A percentile compares a stretch with the other conserved stretches of the same genome.
phyloP scores from a whole-genome alignment of 257 asterid species.

The Nyctanthes arbortristis region DNA sequence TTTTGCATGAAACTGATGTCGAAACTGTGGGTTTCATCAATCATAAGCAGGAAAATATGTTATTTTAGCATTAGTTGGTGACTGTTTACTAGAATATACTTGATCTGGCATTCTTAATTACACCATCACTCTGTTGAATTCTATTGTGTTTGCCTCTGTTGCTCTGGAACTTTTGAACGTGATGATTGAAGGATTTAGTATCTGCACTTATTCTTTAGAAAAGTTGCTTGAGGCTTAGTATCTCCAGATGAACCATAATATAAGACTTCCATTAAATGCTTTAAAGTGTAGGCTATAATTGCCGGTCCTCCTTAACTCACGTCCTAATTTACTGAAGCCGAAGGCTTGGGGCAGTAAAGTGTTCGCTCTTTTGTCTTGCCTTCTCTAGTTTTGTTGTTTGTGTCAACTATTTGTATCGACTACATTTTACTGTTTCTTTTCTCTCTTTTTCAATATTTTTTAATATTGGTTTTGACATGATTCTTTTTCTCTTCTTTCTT shows the following conservation, averaged over 20 bases:
- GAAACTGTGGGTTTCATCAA: neutral
- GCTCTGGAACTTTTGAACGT: neutral
- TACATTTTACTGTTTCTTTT: neutral
- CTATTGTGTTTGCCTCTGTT: neutral
- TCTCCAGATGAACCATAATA: neutral
- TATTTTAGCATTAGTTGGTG: neutral
- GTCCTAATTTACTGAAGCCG: neutral
- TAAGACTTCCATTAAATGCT: neutral
- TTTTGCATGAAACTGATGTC: neutral
- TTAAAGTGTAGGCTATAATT: neutral
- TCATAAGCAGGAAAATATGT: neutral
- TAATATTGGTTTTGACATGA: too few species aligned
- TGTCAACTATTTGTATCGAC: neutral
- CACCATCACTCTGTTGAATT: neutral
- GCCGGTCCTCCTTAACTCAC: neutral
- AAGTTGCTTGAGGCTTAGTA: neutral
- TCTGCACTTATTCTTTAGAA: neutral
- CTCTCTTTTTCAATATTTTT: neutral
- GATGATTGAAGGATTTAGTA: neutral
- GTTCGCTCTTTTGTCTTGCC: neutral
- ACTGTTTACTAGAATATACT: neutral
- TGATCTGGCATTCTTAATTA: neutral
- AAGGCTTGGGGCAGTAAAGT: neutral
- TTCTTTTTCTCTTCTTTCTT: neutral
- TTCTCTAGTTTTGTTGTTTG: neutral